A percentile compares a stretch with the other conserved stretches of the same genome.
Conservation (phyloP, 148 eudicot species). For the Chenopodium berlandieri region DNA sequence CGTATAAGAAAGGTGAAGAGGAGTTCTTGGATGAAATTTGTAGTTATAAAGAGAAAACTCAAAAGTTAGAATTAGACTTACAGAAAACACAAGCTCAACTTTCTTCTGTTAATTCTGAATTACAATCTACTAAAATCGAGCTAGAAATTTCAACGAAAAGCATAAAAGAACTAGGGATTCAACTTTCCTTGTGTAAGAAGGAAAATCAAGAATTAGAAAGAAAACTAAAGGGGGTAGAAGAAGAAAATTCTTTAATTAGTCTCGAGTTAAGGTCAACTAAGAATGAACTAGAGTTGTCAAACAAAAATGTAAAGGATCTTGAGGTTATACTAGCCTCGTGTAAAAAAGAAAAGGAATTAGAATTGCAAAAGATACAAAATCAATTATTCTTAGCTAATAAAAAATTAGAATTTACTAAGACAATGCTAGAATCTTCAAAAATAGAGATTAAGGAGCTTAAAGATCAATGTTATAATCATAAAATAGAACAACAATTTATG, state of each 20-base stretch:
- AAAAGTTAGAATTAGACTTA: background rate
- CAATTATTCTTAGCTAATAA: slow-evolving; percentile 8
- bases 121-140: background rate
- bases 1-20: slow-evolving; percentile 20
- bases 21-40: slow-evolving; percentile 21
- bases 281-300: background rate
- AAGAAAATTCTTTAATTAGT: background rate
- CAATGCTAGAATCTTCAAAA: slow-evolving; percentile 4
- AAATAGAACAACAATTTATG: background rate
- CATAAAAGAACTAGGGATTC: background rate
- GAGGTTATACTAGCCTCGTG: background rate
- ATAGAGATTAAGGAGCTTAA: slow-evolving; percentile 10
- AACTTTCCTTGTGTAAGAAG: slow-evolving; percentile 10
- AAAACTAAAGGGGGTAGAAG: background rate
- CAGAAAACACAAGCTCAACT: background rate
- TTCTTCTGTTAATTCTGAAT: slow-evolving; percentile 2
- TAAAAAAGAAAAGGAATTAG: background rate
- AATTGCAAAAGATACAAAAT: slow-evolving; percentile 3
- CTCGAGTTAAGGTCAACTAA: slow-evolving; percentile 7
- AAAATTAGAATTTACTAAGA: background rate
- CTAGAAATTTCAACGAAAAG: slow-evolving; percentile 1
- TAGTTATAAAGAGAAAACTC: slow-evolving; percentile 1
- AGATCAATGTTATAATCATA: slow-evolving; percentile 1
- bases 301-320: slow-evolving; percentile 1
- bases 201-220: background rate